phyloP scores from a whole-genome alignment of 305 asterid genomes.

The Fraxinus latifolia region DNA sequence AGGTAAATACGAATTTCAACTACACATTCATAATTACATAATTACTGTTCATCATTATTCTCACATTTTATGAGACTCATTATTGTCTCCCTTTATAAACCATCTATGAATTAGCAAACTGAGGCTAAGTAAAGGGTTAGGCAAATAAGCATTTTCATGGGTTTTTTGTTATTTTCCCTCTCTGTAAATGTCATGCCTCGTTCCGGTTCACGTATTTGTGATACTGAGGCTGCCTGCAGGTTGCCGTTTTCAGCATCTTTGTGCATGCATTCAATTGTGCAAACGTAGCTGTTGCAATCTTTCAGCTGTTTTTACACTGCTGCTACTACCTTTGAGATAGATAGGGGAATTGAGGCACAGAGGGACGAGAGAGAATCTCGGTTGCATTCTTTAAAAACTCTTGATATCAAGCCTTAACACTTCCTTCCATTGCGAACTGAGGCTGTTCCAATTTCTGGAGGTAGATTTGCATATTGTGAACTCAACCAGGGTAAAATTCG shows the following conservation, averaged over 20 bases:
- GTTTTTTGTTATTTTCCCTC: neutral
- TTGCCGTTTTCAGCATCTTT: neutral
- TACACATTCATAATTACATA: no score
- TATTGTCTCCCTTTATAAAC: neutral
- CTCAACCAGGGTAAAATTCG: neutral
- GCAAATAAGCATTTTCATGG: neutral
- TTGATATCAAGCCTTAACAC: neutral
- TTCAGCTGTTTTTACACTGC: neutral
- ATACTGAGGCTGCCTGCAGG: neutral
- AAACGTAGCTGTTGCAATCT: neutral
- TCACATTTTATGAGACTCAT: neutral
- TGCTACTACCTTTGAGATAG: neutral
- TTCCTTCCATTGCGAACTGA: neutral
- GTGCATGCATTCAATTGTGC: neutral
- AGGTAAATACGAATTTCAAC: neutral
- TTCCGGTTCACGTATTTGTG: neutral
- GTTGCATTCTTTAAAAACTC: neutral
- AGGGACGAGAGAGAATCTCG: neutral
- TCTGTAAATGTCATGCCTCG: neutral
- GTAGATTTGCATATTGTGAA: neutral
- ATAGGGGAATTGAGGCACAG: neutral
- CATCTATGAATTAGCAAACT: neutral
- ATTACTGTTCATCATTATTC: neutral
- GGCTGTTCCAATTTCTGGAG: neutral
- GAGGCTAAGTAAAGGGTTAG: neutral